Base-by-base conservation (phyloP, 2,329 filamentous ascomycete genomes). In the Claviceps citrina region DNA sequence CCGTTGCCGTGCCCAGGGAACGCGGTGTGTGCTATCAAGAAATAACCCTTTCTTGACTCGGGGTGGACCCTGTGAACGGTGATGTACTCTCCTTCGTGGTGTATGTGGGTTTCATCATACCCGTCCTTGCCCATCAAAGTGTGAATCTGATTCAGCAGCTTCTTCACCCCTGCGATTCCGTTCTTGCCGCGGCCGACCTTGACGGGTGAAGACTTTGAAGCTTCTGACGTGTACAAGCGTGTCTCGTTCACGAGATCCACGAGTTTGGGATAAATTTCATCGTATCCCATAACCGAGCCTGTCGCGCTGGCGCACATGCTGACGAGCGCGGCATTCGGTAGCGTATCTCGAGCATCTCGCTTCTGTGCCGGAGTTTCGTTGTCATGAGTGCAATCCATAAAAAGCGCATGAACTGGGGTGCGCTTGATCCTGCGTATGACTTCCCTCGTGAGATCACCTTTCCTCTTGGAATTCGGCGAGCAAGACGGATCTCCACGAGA, bases 311-410 rank as follows among this genome's bases (percentile, higher is more conserved):
- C 78, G 59, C 93, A 98, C 87, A 98, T 95, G 54, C 80, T 82
- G 28, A 96, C 89, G 4, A 98, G 70, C 5, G 91, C 91, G 37
- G 89, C 87, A 53, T 93, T 96, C 7, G 93, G 84, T 8, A 98
- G 69, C 0, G 91, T 96, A 56, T 98, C 93, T 44, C 86, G 76
- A 38, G 87, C 87, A 57, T 95, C 87, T 31, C 93, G 75, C 61
- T 95, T 95, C 60, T 98, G 89, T 1, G 89, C 84, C 0, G 91
- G 91, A 2, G 85, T 82, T 62, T 98, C 89, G 51, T 98, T 98
- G 63, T 98, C 91, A 58, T 98, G 91, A 0, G 93, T 98, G 60
- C 93, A 98, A 57, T 98, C 93, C 86, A 96, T 96, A 61, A 98
- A 95, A 1, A 98, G 66, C 1, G 89, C 91, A 48, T 94, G 87